phyloP scores from a whole-genome alignment of 306 rosid genomes.

The Abrus precatorius region DNA sequence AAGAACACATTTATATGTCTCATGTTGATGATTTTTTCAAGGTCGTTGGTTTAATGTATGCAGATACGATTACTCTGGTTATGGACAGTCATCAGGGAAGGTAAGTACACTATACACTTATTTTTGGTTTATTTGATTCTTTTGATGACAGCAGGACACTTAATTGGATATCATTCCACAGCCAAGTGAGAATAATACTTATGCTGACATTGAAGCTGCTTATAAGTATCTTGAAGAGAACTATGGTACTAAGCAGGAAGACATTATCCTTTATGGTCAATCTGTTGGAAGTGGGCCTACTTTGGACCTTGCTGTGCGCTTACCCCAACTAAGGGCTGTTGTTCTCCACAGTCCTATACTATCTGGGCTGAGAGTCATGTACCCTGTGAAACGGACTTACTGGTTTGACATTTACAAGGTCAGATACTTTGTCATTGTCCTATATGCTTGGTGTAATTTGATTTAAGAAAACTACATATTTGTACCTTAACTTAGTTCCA shows the following conservation, averaged over 20 bases:
- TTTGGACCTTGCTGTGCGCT: constrained; percentile 75
- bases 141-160: constrained; percentile 11
- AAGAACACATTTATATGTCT: neutral
- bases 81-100: constrained; percentile 95
- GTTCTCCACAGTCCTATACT: constrained; percentile 93
- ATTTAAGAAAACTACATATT: constrained; percentile 25
- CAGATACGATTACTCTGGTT: constrained; percentile 95
- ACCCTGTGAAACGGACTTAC: constrained; percentile 87
- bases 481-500: constrained; percentile 44
- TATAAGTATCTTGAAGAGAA: constrained; percentile 88
- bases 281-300: constrained; percentile 97
- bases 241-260: constrained; percentile 84
- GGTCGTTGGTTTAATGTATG: constrained; percentile 45
- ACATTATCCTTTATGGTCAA: constrained; percentile 88
- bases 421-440: constrained; percentile 30
- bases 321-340: constrained; percentile 80
- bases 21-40: constrained; percentile 33
- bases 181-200: constrained; percentile 92
- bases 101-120: constrained; percentile 49
- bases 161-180: constrained; percentile 54
- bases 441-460: constrained; percentile 4
- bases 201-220: constrained; percentile 92
- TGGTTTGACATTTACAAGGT: constrained; percentile 99
- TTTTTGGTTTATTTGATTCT: constrained; percentile 39
- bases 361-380: constrained; percentile 94